Percentiles rank a stretch among this genome's conserved stretches.
phyloP scores from a whole-genome alignment of 1,284 basidiomycete species.

The Ustilago loliicola region DNA sequence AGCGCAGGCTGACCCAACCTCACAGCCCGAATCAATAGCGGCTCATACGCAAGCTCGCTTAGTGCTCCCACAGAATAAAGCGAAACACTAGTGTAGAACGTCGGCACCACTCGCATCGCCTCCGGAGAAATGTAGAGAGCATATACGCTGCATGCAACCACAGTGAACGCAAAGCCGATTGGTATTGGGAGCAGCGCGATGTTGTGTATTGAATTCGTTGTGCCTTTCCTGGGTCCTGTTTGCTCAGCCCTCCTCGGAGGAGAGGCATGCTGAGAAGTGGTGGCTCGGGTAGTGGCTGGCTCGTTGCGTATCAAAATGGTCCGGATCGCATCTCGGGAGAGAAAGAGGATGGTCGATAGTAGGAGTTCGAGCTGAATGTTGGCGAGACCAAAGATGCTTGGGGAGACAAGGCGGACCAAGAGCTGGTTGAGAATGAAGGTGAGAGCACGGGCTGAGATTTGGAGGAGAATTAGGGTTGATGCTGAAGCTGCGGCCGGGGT shows the following conservation, averaged over 20 bases:
- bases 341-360: slow-evolving; percentile 88
- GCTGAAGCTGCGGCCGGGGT: slow-evolving; percentile 72
- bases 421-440: slow-evolving; percentile 91
- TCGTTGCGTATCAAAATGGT: slow-evolving; percentile 51
- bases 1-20: slow-evolving; percentile 44
- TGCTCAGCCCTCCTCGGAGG: too few relatives aligned
- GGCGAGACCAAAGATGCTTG: slow-evolving; percentile 86
- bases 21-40: slow-evolving; percentile 61
- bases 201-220: slow-evolving; percentile 54
- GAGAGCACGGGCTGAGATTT: slow-evolving; percentile 83
- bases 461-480: slow-evolving; percentile 85
- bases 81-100: slow-evolving; percentile 46
- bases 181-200: slow-evolving; percentile 60
- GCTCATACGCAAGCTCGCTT: slow-evolving; percentile 62
- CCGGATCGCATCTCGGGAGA: slow-evolving; percentile 86
- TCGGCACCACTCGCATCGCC: slow-evolving; percentile 36
- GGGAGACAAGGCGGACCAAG: slow-evolving; percentile 85
- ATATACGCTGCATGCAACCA: slow-evolving; percentile 40
- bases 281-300: background rate
- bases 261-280: background rate
- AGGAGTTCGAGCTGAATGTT: slow-evolving; percentile 88
- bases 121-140: slow-evolving; percentile 45
- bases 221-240: slow-evolving; percentile 19
- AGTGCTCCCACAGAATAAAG: slow-evolving; percentile 63
- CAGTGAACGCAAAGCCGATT: slow-evolving; percentile 48